Base-by-base conservation (phyloP, 2,329 filamentous ascomycete species). In the Neopestalotiopsis sp. region DNA sequence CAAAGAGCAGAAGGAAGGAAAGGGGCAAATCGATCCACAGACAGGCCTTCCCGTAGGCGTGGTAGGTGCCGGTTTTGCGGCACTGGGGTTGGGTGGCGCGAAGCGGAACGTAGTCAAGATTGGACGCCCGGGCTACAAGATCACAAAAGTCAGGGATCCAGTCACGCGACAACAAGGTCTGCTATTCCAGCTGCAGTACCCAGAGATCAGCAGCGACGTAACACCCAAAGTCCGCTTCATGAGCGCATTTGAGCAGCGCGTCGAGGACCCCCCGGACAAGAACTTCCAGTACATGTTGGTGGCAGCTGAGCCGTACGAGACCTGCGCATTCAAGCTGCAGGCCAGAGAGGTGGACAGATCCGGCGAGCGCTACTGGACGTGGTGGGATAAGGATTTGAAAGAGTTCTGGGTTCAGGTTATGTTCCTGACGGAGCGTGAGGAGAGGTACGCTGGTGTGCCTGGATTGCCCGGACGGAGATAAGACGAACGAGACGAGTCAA, bases 371-470 rank as follows among this genome's bases (percentile, higher is more conserved):
- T 96, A 95, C 81, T 99, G 95, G 88, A 92, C 90, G 67, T 98
- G 95, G 91, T 99, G 95, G 86, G 96, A 99, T 82, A 91, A 92
- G 70, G 96, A 99, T 80, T 90, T 92, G 72, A 97, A 97, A 86
- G 95, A 98, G 84, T 99, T 97, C 79, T 98, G 94, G 94, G 89
- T 98, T 56, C 96, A 98, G 85, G 88, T 99, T 73, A 93, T 98
- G 86, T 99, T 98, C 84, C 96, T 98, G 89, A 98, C 96, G 52
- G 96, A 99, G 85, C 90, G 96, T 72, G 96, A 98, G 83, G 95
- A 98, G 86, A 87, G 94, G 70, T 98, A 91, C 72, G 90, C 89
- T 64, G 88, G 89, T 20, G 89, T 90, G 67, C 89, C 89, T 0
- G 89, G 89, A 13, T 76, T 91, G 74, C 85, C 85, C 32, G 83